These are phyloP conservation scores for Malania oleifera DNA, from an alignment of 164 flowering plant species.

Conservation along the genomic window DNA sequence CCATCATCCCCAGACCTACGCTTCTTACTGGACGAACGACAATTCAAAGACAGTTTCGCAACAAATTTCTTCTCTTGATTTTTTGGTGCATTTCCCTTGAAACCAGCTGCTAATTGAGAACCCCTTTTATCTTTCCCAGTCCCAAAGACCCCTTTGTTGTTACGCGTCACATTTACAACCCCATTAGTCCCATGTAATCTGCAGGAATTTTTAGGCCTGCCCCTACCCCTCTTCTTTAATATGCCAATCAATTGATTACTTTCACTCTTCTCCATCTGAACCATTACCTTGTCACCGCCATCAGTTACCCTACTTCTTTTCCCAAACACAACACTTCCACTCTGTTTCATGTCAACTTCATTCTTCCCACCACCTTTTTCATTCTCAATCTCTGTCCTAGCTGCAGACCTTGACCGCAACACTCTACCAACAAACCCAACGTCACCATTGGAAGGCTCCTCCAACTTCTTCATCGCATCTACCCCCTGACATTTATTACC, in stretches of 20 bases:
- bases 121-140: not conserved
- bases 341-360: slow-evolving; percentile 1
- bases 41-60: slow-evolving; percentile 8
- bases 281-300: slow-evolving; percentile 1
- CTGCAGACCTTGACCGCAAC: slow-evolving; percentile 27
- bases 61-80: not conserved
- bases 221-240: slow-evolving; percentile 17
- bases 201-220: slow-evolving; percentile 13
- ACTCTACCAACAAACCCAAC: slow-evolving; percentile 20
- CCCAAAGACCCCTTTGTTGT: not conserved
- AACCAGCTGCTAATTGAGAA: not conserved
- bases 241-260: slow-evolving; percentile 1
- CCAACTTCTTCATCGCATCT: slow-evolving; percentile 14
- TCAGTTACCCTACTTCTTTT: not conserved
- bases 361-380: slow-evolving; percentile 7
- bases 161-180: not conserved
- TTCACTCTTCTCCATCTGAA: slow-evolving; percentile 1
- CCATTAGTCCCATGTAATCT: slow-evolving; percentile 6
- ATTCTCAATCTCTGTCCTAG: not conserved
- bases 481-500: not conserved
- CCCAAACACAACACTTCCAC: not conserved
- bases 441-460: not conserved
- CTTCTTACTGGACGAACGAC: not conserved
- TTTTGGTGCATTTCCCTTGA: not conserved
- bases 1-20: not conserved